A percentile compares a stretch with the other conserved stretches of the same genome.
Conservation (phyloP, 768 basidiomycete genomes). For the Cantharellus cinnabarinus region DNA sequence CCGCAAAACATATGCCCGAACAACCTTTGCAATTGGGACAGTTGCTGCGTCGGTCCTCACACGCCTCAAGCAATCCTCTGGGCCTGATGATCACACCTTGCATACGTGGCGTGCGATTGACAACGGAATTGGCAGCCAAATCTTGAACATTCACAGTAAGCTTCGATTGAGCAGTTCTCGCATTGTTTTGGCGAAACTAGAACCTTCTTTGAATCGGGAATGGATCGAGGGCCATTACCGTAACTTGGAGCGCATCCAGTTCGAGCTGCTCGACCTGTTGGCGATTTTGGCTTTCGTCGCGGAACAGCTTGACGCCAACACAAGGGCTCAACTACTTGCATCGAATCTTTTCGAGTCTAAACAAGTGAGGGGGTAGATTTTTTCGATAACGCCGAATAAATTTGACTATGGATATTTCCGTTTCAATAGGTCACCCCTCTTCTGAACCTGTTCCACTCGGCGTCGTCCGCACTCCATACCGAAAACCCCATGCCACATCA, state of each 20-base stretch:
- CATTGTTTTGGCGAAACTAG: not conserved
- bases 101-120: not conserved
- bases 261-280: conserved; percentile 1
- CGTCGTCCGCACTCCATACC: not conserved
- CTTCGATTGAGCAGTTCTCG: conserved; percentile 2
- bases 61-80: not conserved
- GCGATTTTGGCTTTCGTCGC: not conserved
- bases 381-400: not conserved
- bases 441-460: conserved; percentile 1
- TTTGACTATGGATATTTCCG: not conserved
- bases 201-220: not conserved
- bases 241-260: not conserved
- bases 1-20: conserved; percentile 1
- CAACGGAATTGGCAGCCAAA: not conserved
- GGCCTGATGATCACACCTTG: not conserved
- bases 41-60: conserved; percentile 1
- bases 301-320: not conserved
- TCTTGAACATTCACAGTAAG: conserved; percentile 1
- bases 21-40: not conserved
- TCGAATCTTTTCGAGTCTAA: not conserved
- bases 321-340: not conserved
- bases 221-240: conserved; percentile 2
- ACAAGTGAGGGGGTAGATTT: not conserved
- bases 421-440: not conserved
- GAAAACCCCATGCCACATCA: not conserved